A percentile compares a stretch with the other conserved stretches of the same genome.
These are phyloP conservation scores for Plantago rigida DNA, from an alignment of 305 asterid genomes.

Conservation along the genomic window DNA sequence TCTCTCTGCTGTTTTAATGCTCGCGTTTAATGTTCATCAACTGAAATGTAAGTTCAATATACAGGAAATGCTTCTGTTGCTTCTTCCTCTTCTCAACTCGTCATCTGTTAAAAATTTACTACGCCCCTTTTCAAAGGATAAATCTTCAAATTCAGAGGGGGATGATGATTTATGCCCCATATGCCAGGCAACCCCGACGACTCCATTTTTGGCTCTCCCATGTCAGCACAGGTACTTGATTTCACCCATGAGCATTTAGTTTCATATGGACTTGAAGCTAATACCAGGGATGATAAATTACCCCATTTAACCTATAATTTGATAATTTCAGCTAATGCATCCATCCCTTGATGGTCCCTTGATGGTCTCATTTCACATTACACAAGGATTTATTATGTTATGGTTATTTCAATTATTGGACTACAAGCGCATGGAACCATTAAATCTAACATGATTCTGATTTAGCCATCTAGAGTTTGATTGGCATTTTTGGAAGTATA, in stretches of 20 bases:
- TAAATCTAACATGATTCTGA: no score
- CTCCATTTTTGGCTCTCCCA: conserved; percentile 82
- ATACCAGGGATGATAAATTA: background rate
- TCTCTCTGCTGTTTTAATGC: conserved; percentile 1
- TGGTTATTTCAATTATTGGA: no score
- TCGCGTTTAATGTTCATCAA: background rate
- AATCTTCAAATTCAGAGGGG: conserved; percentile 44
- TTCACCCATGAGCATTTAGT: background rate
- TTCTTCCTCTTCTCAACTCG: conserved; percentile 78
- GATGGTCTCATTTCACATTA: no score
- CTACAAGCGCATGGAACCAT: no score
- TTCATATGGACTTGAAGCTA: conserved; percentile 8
- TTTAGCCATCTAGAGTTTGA: no score
- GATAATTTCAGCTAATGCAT: background rate
- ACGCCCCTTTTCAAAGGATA: conserved; percentile 63
- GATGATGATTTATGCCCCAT: conserved; percentile 76
- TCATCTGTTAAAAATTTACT: conserved; percentile 60
- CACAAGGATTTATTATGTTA: no score
- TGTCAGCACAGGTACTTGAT: conserved; percentile 79
- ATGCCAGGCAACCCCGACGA: conserved; percentile 70
- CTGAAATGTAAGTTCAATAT: conserved; percentile 23
- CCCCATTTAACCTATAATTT: background rate
- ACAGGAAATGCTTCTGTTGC: conserved; percentile 81
- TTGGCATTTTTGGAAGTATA: no score
- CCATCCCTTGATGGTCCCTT: no score